Evolutionary conservation across 1,139 yeast genomes (phyloP).

Genomic region (Geotrichum macrosporum): DNA sequence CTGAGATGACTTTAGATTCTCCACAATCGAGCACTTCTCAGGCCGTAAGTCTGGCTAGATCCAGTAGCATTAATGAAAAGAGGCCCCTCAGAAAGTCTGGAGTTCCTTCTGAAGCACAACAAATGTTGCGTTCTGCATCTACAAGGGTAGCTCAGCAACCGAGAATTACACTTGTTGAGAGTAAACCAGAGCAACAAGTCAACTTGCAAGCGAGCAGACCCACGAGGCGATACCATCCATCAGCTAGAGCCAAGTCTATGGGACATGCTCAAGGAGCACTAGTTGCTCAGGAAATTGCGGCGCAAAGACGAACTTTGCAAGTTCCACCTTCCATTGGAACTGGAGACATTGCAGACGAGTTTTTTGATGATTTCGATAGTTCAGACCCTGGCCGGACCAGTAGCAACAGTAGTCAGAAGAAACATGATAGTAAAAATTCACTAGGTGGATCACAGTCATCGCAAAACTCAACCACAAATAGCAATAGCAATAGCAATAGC

Average conservation of each 20-base stretch:
- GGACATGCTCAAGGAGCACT: slow-evolving; percentile 60
- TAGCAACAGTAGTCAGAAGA: neutral
- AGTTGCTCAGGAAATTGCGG: slow-evolving; percentile 22
- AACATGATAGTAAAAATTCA: slow-evolving; percentile 15
- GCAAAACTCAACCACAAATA: slow-evolving; percentile 10
- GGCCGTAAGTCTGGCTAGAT: neutral
- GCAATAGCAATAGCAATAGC: too few relatives aligned
- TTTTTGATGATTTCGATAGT: slow-evolving; percentile 63
- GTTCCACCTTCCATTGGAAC: slow-evolving; percentile 46
- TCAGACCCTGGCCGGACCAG: slow-evolving; percentile 26
- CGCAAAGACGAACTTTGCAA: slow-evolving; percentile 10
- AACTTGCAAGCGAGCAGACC: slow-evolving; percentile 1
- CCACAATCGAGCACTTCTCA: neutral
- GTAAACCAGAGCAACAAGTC: neutral
- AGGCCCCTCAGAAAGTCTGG: neutral
- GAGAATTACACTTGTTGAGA: slow-evolving; percentile 3
- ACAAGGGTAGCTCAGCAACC: slow-evolving; percentile 15
- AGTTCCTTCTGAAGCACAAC: neutral
- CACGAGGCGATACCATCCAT: slow-evolving; percentile 57
- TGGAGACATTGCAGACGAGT: slow-evolving; percentile 51
- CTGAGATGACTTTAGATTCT: slow-evolving; percentile 2
- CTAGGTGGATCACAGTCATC: slow-evolving; percentile 9
- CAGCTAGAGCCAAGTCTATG: slow-evolving; percentile 84
- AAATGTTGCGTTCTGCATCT: slow-evolving; percentile 13
- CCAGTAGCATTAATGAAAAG: neutral